Evolutionary conservation across 2,329 filamentous ascomycete species (phyloP).

Genomic region (Monilinia polystroma): DNA sequence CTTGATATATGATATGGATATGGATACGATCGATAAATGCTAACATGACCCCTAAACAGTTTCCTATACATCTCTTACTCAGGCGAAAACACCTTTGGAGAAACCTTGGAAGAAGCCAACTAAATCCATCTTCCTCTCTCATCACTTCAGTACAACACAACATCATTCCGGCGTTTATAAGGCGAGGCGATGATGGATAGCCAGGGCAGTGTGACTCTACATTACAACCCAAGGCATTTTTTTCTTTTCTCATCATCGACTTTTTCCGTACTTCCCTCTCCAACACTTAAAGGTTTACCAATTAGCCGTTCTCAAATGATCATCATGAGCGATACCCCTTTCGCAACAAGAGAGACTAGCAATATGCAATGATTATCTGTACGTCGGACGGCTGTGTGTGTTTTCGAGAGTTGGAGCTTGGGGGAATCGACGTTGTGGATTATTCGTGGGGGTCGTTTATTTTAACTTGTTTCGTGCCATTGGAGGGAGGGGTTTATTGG

Average conservation of each 20-base stretch:
- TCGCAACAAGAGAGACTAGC: background rate
- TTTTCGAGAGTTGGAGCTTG: background rate
- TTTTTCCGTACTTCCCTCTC: background rate
- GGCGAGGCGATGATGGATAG: conserved; percentile 23
- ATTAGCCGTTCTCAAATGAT: background rate
- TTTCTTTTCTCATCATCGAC: conserved; percentile 15
- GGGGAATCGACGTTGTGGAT: conserved; percentile 15
- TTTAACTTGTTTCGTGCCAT: conserved; percentile 16
- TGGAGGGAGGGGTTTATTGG: conserved; percentile 22
- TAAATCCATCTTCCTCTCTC: conserved; percentile 14
- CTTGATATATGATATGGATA: background rate
- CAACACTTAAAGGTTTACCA: background rate
- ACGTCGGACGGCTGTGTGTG: background rate
- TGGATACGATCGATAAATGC: background rate
- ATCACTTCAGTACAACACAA: conserved; percentile 11
- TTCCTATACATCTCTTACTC: conserved; percentile 98
- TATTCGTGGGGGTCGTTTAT: conserved; percentile 21
- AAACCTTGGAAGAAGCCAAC: conserved; percentile 19
- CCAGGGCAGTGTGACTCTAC: conserved; percentile 20
- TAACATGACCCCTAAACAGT: conserved; percentile 27
- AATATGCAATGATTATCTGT: conserved; percentile 8
- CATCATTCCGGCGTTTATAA: conserved; percentile 20
- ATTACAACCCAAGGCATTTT: conserved; percentile 24
- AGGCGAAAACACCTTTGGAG: conserved; percentile 97
- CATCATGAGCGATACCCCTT: background rate